Conservation (phyloP, 176 grass and related monocot genomes). For the Aegilops tauschii region DNA sequence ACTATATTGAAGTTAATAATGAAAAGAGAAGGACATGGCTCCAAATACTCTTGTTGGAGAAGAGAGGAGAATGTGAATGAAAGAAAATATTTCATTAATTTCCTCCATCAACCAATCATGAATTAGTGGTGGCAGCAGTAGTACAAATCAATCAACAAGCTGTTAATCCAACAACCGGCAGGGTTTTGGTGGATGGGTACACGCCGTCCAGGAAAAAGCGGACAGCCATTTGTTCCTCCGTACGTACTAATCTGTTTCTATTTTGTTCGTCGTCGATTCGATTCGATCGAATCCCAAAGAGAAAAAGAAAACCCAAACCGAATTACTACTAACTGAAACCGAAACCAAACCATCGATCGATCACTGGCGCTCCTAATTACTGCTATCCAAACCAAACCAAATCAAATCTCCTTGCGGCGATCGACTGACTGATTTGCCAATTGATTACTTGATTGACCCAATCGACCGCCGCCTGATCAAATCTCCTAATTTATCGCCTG, state of each 20-base stretch:
- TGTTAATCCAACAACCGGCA: conserved; percentile 45
- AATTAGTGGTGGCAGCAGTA: conserved; percentile 12
- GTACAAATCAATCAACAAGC: conserved; percentile 44
- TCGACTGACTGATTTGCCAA: not conserved
- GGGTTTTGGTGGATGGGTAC: conserved; percentile 53
- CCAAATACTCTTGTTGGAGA: conserved; percentile 23
- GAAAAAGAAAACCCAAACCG: not conserved
- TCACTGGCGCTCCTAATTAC: not conserved
- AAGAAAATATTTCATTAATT: conserved; percentile 24
- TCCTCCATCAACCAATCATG: conserved; percentile 33
- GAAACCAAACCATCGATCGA: not conserved
- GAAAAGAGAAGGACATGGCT: not conserved
- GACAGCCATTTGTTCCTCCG: conserved; percentile 38
- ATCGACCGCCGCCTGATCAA: conserved; percentile 4
- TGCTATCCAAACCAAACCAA: conserved; percentile 16
- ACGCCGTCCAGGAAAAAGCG: conserved; percentile 57
- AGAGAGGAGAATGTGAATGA: not conserved
- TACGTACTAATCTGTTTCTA: conserved; percentile 15
- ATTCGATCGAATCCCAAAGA: conserved; percentile 21
- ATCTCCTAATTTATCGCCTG: conserved; percentile 22
- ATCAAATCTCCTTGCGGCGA: not conserved
- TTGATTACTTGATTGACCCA: conserved; percentile 21
- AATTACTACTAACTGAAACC: conserved; percentile 4
- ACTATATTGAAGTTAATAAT: no score
- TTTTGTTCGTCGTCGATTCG: not conserved